Evolutionary conservation across 164 flowering plant genomes (phyloP).

Genomic region (Liriodendron chinense): DNA sequence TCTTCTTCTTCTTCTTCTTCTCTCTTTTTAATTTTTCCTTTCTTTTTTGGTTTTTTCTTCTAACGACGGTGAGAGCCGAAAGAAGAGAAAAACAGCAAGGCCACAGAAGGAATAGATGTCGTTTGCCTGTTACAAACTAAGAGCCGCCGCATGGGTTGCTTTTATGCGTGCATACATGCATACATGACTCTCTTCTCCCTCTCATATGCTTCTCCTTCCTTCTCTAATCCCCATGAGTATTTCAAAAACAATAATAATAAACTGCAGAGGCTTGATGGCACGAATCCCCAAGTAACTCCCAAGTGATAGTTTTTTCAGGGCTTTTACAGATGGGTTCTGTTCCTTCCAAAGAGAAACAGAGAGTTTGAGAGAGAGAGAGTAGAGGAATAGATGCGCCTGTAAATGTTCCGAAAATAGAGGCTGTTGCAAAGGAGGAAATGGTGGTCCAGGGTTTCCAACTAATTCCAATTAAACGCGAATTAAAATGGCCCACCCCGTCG

Average conservation of each 20-base stretch:
- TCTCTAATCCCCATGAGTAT: background rate
- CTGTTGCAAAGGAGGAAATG: constrained; percentile 28
- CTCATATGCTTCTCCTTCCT: constrained; percentile 10
- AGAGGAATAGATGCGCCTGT: constrained; percentile 28
- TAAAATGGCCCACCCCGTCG: constrained; percentile 3
- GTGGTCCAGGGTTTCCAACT: constrained; percentile 51
- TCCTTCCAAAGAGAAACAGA: constrained; percentile 9
- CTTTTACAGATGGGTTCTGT: constrained; percentile 38
- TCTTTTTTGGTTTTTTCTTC: background rate
- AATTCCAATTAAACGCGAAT: constrained; percentile 26
- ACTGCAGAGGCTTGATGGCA: constrained; percentile 1
- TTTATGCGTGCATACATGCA: constrained; percentile 2
- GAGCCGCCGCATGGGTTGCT: constrained; percentile 1
- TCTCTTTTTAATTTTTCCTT: background rate
- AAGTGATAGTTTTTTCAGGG: constrained; percentile 33
- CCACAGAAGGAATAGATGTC: background rate
- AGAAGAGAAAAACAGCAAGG: background rate
- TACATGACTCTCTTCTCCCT: constrained; percentile 3
- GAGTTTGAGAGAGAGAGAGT: background rate
- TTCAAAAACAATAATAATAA: background rate
- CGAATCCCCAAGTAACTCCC: constrained; percentile 31
- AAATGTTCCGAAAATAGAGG: constrained; percentile 40
- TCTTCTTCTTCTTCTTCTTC: background rate
- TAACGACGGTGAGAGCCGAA: background rate
- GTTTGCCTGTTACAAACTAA: background rate